phyloP scores from a whole-genome alignment of 2,329 filamentous ascomycete species.

The Apiospora sp. region DNA sequence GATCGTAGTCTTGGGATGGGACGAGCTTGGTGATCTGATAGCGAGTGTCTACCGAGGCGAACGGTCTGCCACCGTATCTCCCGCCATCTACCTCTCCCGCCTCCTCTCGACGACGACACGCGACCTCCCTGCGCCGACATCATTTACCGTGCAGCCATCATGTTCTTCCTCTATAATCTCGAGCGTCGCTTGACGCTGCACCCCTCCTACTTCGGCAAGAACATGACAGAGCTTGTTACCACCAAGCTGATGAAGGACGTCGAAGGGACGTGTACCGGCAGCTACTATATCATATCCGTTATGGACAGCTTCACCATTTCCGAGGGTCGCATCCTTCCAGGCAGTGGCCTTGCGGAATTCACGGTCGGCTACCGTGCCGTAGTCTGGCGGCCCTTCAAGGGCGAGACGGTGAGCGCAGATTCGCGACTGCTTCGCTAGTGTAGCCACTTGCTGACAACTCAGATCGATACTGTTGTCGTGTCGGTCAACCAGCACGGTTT shows the following conservation, averaged over 20 bases:
- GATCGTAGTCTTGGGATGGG: conserved; percentile 12
- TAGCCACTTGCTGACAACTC: conserved; percentile 16
- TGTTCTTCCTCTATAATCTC: conserved; percentile 99
- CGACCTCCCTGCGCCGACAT: neutral
- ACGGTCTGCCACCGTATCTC: conserved; percentile 18
- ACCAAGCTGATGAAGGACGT: conserved; percentile 91
- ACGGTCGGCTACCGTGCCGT: conserved; percentile 95
- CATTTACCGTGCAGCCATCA: conserved; percentile 52
- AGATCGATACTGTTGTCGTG: conserved; percentile 94
- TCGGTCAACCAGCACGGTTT: conserved; percentile 93
- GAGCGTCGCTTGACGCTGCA: conserved; percentile 95
- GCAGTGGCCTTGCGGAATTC: conserved; percentile 92
- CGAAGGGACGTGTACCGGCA: conserved; percentile 93
- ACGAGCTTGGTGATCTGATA: conserved; percentile 17
- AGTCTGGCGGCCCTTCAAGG: conserved; percentile 97
- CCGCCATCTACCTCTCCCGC: conserved; percentile 7
- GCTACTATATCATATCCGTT: conserved; percentile 97
- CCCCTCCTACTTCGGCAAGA: conserved; percentile 94
- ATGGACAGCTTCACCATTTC: conserved; percentile 97
- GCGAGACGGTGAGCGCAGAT: conserved; percentile 81
- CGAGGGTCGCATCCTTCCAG: conserved; percentile 89
- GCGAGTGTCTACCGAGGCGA: conserved; percentile 20
- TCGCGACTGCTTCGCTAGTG: conserved; percentile 35
- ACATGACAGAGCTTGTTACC: conserved; percentile 91
- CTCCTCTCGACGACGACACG: neutral